These are phyloP conservation scores for Bipolaris sorokiniana DNA, from an alignment of 2,329 filamentous ascomycete species.

Conservation along the genomic window DNA sequence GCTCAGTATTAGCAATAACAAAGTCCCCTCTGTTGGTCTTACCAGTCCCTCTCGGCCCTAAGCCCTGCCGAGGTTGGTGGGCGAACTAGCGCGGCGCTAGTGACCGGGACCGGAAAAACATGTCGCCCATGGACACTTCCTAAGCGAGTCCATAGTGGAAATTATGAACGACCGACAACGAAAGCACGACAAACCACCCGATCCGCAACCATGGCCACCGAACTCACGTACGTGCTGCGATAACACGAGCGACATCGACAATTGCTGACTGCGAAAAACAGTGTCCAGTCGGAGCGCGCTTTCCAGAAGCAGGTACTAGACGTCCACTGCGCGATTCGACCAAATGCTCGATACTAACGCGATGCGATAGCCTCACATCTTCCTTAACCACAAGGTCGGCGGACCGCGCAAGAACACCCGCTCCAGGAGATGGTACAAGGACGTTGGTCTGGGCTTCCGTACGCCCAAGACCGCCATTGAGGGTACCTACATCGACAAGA, in stretches of 20 bases:
- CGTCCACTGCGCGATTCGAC: slow-evolving; percentile 21
- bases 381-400: slow-evolving; percentile 94
- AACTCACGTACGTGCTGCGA: slow-evolving; percentile 49
- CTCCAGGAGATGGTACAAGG: slow-evolving; percentile 94
- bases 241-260: slow-evolving; percentile 6
- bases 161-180: slow-evolving; percentile 22
- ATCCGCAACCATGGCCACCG: slow-evolving; percentile 53
- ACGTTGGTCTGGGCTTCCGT: slow-evolving; percentile 98
- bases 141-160: slow-evolving; percentile 22
- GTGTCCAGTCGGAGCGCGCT: slow-evolving; percentile 99
- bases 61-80: slow-evolving; percentile 15
- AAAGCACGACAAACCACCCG: slow-evolving; percentile 44
- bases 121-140: slow-evolving; percentile 8
- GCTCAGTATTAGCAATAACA: not conserved
- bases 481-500: slow-evolving; percentile 99
- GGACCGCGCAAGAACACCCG: slow-evolving; percentile 59
- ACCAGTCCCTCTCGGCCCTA: not conserved
- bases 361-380: slow-evolving; percentile 89
- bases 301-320: slow-evolving; percentile 77
- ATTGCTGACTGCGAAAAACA: slow-evolving; percentile 63
- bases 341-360: slow-evolving; percentile 38
- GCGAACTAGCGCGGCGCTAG: slow-evolving; percentile 12
- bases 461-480: slow-evolving; percentile 99
- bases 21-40: not conserved
- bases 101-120: slow-evolving; percentile 14